Conservation (phyloP, 345 rosid genomes). For the Iberis pinnata region DNA sequence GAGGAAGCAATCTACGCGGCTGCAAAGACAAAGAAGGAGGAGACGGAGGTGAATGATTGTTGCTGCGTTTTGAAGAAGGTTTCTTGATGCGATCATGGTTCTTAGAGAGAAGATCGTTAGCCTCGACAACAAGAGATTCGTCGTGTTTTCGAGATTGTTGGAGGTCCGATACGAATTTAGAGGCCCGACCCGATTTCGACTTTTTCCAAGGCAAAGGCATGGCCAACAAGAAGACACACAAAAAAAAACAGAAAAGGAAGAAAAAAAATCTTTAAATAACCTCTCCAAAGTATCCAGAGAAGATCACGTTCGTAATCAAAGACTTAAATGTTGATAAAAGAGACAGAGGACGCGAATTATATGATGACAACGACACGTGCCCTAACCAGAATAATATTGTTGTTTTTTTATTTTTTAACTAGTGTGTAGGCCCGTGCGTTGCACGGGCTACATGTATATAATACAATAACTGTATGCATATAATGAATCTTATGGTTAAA, state of each 20-base stretch:
- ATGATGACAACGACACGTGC: too few species aligned
- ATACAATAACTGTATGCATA: too few species aligned
- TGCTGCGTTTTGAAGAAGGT: conserved; percentile 33
- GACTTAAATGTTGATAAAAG: too few species aligned
- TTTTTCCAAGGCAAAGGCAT: conserved; percentile 91
- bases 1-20: conserved; percentile 10
- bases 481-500: too few species aligned
- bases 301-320: too few species aligned
- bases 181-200: conserved; percentile 40
- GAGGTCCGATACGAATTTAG: conserved; percentile 62
- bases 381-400: too few species aligned
- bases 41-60: not conserved
- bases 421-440: too few species aligned
- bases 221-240: conserved; percentile 1
- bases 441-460: too few species aligned
- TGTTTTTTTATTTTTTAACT: too few species aligned
- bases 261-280: not conserved
- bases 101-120: conserved; percentile 76
- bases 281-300: conserved; percentile 27
- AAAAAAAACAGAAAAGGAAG: not conserved
- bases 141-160: conserved; percentile 59
- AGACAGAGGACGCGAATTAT: too few species aligned
- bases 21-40: conserved; percentile 16
- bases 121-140: conserved; percentile 66
- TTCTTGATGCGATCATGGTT: conserved; percentile 67